Conservation (phyloP, 371 early-diverging fungal species). For the Mortierella sp. region DNA sequence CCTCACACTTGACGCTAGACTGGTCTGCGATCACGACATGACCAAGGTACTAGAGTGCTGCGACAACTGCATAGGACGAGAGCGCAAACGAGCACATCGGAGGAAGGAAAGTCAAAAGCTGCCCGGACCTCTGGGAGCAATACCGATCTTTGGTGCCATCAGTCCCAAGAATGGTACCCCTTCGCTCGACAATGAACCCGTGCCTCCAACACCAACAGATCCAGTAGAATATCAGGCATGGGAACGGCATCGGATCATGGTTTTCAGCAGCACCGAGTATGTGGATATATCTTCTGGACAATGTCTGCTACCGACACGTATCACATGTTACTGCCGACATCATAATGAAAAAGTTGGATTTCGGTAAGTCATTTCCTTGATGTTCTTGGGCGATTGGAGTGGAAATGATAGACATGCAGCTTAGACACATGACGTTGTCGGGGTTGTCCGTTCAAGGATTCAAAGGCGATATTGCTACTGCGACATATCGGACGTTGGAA, state of each 20-base stretch:
- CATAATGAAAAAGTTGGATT: slow-evolving; percentile 78
- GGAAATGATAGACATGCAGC: too few relatives aligned
- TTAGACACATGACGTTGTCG: too few relatives aligned
- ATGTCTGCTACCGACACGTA: slow-evolving; percentile 75
- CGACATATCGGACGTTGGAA: too few relatives aligned
- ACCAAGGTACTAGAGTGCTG: slow-evolving; percentile 69
- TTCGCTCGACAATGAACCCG: slow-evolving; percentile 23
- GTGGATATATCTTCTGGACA: slow-evolving; percentile 78
- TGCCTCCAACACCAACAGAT: slow-evolving; percentile 53
- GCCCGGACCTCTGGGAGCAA: slow-evolving; percentile 42
- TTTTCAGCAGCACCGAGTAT: slow-evolving; percentile 53
- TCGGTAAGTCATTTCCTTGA: slow-evolving; percentile 57
- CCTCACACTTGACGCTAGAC: slow-evolving; percentile 67
- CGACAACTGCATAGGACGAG: slow-evolving; percentile 73
- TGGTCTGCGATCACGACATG: slow-evolving; percentile 75
- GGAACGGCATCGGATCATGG: slow-evolving; percentile 51
- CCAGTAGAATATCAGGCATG: slow-evolving; percentile 45
- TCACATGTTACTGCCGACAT: slow-evolving; percentile 84
- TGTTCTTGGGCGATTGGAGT: too few relatives aligned
- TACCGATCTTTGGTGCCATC: slow-evolving; percentile 51
- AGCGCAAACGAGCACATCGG: slow-evolving; percentile 62
- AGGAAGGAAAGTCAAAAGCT: slow-evolving; percentile 51
- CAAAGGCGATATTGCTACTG: too few relatives aligned
- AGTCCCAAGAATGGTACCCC: slow-evolving; percentile 26
- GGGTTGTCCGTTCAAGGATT: too few relatives aligned